A percentile compares a stretch with the other conserved stretches of the same genome.
Conservation (phyloP, 2,329 filamentous ascomycete genomes). For the Thielaviopsis punctulata region DNA sequence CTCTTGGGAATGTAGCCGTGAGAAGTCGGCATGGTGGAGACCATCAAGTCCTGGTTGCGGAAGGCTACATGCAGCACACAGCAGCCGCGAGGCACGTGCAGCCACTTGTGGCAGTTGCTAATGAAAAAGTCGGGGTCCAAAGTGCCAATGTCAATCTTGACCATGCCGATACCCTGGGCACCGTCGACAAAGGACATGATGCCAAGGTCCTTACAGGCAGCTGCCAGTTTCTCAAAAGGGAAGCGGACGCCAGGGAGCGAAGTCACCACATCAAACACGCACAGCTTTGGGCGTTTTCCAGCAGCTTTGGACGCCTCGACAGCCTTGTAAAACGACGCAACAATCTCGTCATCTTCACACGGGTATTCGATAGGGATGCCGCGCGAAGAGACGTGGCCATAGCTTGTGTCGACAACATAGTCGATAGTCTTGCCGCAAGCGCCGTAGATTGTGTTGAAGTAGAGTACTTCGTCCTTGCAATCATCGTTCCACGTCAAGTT, state of each 20-base stretch:
- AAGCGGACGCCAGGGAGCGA: slow-evolving; percentile 64
- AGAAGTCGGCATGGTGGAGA: slow-evolving; percentile 60
- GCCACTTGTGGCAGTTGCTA: slow-evolving; percentile 83
- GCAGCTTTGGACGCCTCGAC: slow-evolving; percentile 33
- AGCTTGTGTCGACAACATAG: slow-evolving; percentile 51
- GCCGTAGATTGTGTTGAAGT: slow-evolving; percentile 65
- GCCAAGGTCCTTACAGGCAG: slow-evolving; percentile 45
- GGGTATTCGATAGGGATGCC: slow-evolving; percentile 52
- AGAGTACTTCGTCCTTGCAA: slow-evolving; percentile 62
- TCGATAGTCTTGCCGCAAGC: slow-evolving; percentile 58
- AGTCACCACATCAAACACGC: slow-evolving; percentile 57
- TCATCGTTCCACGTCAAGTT: slow-evolving; percentile 50
- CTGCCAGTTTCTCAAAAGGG: slow-evolving; percentile 54
- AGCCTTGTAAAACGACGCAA: slow-evolving; percentile 40
- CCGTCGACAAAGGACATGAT: slow-evolving; percentile 66
- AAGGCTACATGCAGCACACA: slow-evolving; percentile 65
- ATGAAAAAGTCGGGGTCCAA: slow-evolving; percentile 75
- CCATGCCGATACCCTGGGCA: slow-evolving; percentile 70
- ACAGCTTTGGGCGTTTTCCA: slow-evolving; percentile 45
- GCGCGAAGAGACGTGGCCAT: slow-evolving; percentile 24
- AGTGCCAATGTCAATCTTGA: slow-evolving; percentile 47
- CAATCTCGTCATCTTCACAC: slow-evolving; percentile 47
- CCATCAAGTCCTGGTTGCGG: slow-evolving; percentile 59
- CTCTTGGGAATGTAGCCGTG: slow-evolving; percentile 49
- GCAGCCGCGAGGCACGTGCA: slow-evolving; percentile 62